phyloP scores from a whole-genome alignment of 2,329 filamentous ascomycete species.

The Colletotrichum sp. region DNA sequence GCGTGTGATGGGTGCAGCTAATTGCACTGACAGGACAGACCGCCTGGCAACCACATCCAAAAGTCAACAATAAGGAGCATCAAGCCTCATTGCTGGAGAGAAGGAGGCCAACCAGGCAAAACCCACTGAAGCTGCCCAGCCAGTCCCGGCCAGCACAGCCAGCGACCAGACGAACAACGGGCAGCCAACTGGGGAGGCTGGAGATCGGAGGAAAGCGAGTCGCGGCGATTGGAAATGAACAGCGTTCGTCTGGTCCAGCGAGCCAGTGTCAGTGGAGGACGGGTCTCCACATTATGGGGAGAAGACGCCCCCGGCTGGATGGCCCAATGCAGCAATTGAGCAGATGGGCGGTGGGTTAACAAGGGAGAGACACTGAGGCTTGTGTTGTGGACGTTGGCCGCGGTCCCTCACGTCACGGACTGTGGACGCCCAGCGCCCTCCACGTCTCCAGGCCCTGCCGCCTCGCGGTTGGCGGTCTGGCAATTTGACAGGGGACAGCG shows the following conservation, averaged over 20 bases:
- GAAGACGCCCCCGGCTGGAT: not conserved
- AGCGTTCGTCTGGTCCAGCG: conserved; percentile 17
- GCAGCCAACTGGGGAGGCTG: conserved; percentile 9
- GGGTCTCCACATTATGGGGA: conserved; percentile 2
- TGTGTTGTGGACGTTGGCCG: not conserved
- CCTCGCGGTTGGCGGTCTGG: not conserved
- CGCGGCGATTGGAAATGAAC: conserved; percentile 17
- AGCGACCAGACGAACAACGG: not conserved
- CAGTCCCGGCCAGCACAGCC: not conserved
- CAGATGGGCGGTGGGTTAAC: conserved; percentile 9
- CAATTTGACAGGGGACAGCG: not conserved
- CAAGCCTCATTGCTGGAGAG: not conserved
- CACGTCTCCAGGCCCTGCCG: not conserved
- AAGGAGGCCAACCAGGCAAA: not conserved
- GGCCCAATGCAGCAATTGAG: conserved; percentile 15
- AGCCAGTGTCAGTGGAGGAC: not conserved
- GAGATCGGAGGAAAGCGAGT: conserved; percentile 11
- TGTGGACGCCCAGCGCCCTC: not conserved
- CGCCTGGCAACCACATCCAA: not conserved
- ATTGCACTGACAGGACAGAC: not conserved
- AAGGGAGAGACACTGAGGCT: not conserved
- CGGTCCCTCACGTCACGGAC: not conserved
- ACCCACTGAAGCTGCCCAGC: not conserved
- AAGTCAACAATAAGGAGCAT: not conserved
- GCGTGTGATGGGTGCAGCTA: not conserved